Percentiles rank a stretch among this genome's conserved stretches.
Conservation (phyloP, 345 rosid genomes). For the Aurinia saxatilis region DNA sequence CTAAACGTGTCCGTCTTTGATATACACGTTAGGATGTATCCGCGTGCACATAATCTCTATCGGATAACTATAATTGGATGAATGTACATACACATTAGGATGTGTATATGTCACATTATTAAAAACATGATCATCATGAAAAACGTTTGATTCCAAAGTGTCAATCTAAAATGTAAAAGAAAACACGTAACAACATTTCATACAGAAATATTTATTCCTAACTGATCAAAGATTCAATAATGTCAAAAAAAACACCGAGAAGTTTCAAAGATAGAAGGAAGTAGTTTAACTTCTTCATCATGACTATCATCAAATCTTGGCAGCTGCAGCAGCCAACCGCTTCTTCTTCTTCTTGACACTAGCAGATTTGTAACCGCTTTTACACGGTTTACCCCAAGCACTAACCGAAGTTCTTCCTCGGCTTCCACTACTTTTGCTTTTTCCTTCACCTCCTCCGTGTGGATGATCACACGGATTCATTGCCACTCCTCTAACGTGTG, state of each 20-base stretch:
- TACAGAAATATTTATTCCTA: neutral
- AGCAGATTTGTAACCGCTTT: constrained; percentile 67
- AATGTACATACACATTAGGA: too few species aligned
- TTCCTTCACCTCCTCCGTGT: constrained; percentile 97
- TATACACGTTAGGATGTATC: too few species aligned
- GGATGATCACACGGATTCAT: constrained; percentile 94
- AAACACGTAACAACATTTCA: neutral
- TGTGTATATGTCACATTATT: too few species aligned
- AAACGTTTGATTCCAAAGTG: constrained; percentile 3
- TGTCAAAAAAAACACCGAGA: neutral
- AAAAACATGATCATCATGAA: neutral
- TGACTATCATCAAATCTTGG: constrained; percentile 1
- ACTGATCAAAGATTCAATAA: constrained; percentile 1
- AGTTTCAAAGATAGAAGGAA: neutral
- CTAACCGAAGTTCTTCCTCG: constrained; percentile 56
- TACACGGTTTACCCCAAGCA: constrained; percentile 92
- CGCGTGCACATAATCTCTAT: too few species aligned
- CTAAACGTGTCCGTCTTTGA: too few species aligned
- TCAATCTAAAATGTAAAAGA: too few species aligned
- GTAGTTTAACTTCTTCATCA: neutral
- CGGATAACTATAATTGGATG: too few species aligned
- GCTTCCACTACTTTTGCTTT: constrained; percentile 77
- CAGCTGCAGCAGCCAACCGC: constrained; percentile 24
- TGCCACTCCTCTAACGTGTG: constrained; percentile 73
- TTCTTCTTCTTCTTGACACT: constrained; percentile 46